phyloP scores from a whole-genome alignment of 441 rosid species.

The Jatropha podagrica region DNA sequence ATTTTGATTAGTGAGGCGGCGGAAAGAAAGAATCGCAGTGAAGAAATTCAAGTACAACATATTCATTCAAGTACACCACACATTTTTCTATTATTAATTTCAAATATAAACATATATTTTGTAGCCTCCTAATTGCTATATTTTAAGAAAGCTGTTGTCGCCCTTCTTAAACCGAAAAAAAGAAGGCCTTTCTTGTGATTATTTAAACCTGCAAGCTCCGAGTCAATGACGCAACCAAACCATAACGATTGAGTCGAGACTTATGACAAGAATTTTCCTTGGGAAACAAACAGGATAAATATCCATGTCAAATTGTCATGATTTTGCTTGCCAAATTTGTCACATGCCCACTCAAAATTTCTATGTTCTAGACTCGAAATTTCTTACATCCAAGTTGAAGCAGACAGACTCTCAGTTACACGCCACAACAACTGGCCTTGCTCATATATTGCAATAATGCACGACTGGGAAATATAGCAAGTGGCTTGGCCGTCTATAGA shows the following conservation, averaged over 20 bases:
- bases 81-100: background rate
- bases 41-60: background rate
- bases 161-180: too few species aligned
- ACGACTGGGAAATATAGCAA: too few species aligned
- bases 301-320: background rate
- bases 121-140: background rate
- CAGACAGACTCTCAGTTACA: background rate
- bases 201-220: background rate
- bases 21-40: background rate
- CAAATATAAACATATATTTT: background rate
- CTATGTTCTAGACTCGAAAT: background rate
- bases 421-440: conserved; percentile 14
- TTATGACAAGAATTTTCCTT: background rate
- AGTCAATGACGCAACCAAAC: background rate
- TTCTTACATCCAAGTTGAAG: background rate
- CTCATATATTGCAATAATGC: background rate
- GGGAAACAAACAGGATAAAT: background rate
- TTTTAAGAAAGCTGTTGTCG: background rate
- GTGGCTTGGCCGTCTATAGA: background rate
- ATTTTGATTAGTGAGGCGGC: background rate
- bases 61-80: background rate
- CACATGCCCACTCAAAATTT: background rate
- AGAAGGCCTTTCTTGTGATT: background rate
- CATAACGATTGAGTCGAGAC: background rate
- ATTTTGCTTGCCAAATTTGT: background rate